Percentiles rank a stretch among this genome's conserved stretches.
These are phyloP conservation scores for Novymonas esmeraldas DNA, from an alignment of 208 protist species.

Conservation along the genomic window DNA sequence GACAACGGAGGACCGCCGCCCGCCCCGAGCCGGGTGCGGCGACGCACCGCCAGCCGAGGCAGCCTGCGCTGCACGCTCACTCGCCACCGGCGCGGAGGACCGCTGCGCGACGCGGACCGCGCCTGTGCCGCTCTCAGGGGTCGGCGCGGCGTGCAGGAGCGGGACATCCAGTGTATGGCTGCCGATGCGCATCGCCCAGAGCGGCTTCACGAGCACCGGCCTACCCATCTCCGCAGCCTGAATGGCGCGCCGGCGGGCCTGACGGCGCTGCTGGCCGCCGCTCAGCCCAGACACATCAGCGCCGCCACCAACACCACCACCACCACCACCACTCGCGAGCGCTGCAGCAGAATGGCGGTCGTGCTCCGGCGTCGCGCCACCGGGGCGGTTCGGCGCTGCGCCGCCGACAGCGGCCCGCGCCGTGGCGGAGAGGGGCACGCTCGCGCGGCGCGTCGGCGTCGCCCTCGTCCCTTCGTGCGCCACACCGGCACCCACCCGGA, in stretches of 20 bases:
- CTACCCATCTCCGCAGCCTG: slow-evolving; percentile 24
- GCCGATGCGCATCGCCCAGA: slow-evolving; percentile 34
- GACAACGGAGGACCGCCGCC: neutral
- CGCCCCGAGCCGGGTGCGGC: neutral
- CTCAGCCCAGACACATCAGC: neutral
- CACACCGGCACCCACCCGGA: too few species aligned
- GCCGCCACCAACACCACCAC: too few species aligned
- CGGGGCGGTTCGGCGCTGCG: too few species aligned
- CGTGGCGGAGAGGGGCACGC: too few species aligned
- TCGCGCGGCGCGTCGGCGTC: too few species aligned
- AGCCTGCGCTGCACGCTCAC: too few species aligned
- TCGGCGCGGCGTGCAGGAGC: slow-evolving; percentile 5
- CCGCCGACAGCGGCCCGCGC: too few species aligned
- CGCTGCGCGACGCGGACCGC: neutral
- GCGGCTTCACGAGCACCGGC: slow-evolving; percentile 35
- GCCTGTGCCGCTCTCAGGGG: neutral
- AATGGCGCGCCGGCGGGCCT: slow-evolving; percentile 21
- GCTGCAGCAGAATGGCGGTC: neutral
- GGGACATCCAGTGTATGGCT: slow-evolving; percentile 22
- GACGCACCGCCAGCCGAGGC: neutral
- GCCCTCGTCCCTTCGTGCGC: too few species aligned
- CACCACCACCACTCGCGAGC: too few species aligned
- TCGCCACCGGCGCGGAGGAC: too few species aligned
- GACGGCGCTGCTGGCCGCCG: slow-evolving; percentile 21
- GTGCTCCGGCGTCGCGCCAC: neutral